phyloP scores from a whole-genome alignment of 2,329 filamentous ascomycete genomes.

The Cyclaneusma minus region DNA sequence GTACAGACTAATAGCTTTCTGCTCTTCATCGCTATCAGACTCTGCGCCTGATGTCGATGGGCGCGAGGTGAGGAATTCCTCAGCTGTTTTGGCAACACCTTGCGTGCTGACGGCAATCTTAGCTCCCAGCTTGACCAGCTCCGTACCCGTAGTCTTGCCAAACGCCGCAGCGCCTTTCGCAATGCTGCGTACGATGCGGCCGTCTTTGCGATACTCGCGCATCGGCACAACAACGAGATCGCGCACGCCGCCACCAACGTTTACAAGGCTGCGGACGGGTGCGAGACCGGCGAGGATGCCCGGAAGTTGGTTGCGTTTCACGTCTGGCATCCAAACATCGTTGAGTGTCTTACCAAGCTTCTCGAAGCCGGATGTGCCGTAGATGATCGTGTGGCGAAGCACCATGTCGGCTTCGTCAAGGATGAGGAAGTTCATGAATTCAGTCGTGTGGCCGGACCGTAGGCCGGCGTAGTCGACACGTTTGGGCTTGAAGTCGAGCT shows the following conservation, averaged over 20 bases:
- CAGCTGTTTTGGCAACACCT: slow-evolving; percentile 77
- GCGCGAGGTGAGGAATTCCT: slow-evolving; percentile 49
- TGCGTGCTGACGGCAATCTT: slow-evolving; percentile 93
- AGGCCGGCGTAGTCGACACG: slow-evolving; percentile 91
- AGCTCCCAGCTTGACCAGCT: slow-evolving; percentile 85
- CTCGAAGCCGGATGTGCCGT: slow-evolving; percentile 83
- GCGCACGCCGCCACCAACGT: slow-evolving; percentile 73
- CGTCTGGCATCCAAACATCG: slow-evolving; percentile 91
- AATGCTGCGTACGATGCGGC: slow-evolving; percentile 78
- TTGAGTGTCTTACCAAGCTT: slow-evolving; percentile 80
- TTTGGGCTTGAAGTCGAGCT: slow-evolving; percentile 94
- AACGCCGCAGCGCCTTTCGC: slow-evolving; percentile 83
- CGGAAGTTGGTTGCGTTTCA: slow-evolving; percentile 77
- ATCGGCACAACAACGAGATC: slow-evolving; percentile 84
- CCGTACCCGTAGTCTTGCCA: slow-evolving; percentile 82
- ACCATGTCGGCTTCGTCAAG: slow-evolving; percentile 79
- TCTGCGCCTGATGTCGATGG: slow-evolving; percentile 38
- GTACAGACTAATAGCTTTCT: slow-evolving; percentile 75
- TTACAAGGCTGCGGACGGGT: slow-evolving; percentile 78
- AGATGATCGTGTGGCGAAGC: slow-evolving; percentile 78
- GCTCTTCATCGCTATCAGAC: slow-evolving; percentile 49
- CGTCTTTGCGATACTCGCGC: slow-evolving; percentile 86
- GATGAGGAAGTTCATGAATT: slow-evolving; percentile 98
- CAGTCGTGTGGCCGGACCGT: slow-evolving; percentile 82
- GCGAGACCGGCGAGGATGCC: slow-evolving; percentile 79